These are phyloP conservation scores for Passalora sequoiae DNA, from an alignment of 2,329 filamentous ascomycete species.

Conservation along the genomic window DNA sequence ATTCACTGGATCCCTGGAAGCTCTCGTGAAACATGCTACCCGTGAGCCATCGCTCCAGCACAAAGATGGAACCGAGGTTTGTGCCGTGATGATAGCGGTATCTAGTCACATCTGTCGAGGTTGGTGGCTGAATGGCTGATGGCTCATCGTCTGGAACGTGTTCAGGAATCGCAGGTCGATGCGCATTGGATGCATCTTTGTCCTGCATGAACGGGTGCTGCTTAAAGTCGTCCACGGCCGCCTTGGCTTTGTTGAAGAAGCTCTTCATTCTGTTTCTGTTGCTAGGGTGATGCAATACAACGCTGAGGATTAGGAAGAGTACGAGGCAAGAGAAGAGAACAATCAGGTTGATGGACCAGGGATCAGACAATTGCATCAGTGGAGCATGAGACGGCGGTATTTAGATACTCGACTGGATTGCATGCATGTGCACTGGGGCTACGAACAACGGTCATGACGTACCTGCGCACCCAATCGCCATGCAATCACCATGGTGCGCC, in stretches of 20 bases:
- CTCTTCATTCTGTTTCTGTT: conserved; percentile 35
- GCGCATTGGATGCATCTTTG: conserved; percentile 4
- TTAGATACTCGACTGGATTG: too few relatives aligned
- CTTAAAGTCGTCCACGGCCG: conserved; percentile 27
- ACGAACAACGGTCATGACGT: too few relatives aligned
- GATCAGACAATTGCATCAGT: too few relatives aligned
- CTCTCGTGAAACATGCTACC: conserved; percentile 46
- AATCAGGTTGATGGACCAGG: too few relatives aligned
- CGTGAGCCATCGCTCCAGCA: conserved; percentile 57
- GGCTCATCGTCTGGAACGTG: conserved; percentile 24
- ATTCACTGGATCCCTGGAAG: conserved; percentile 45
- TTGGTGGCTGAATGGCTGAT: conserved; percentile 36
- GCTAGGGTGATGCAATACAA: too few relatives aligned
- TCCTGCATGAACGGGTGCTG: conserved; percentile 1
- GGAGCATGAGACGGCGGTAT: too few relatives aligned
- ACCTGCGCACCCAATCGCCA: too few relatives aligned
- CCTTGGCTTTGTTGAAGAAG: conserved; percentile 37
- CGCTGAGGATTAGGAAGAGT: neutral
- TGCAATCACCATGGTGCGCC: too few relatives aligned
- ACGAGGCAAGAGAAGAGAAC: neutral
- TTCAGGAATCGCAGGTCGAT: conserved; percentile 9
- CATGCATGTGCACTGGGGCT: too few relatives aligned
- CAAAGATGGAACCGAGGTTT: conserved; percentile 56
- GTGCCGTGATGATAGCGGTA: conserved; percentile 58
- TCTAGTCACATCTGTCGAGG: conserved; percentile 41